Base-by-base conservation (phyloP, 306 rosid genomes). In the Lablab purpureus region DNA sequence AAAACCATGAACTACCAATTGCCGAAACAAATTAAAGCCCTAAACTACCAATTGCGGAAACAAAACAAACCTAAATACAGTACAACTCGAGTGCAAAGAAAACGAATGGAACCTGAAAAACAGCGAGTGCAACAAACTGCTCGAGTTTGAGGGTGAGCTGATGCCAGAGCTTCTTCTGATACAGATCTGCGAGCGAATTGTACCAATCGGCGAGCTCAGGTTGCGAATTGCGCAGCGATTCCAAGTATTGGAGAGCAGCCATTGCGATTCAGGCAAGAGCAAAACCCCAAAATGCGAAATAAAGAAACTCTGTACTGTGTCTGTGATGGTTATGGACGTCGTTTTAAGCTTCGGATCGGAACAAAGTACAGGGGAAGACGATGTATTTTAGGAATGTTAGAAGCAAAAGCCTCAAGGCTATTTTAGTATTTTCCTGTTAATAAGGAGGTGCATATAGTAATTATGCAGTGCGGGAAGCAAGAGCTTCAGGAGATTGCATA, bases 121-220 rank as follows among this genome's bases (percentile, higher is more conserved):
- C 94, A 12, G 96, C 87, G 45, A 91, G 98, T 60, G 99, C 96
- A 11, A 91, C 92, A 77, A 96, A 96, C 88, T 93, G 93, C 76
- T 96, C 99, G 56, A 96, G 99, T 94, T 96, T 96, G 82, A 88
- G 96, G 43, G 99, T 96, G 67, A 96, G 98, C 87, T 96, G 99
- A 81, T 96, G 99, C 99, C 99, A 96, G 23, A 96, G 96, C 92
- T 96, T 93, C 90, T 85, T 91, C 93, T 96, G 89, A 88, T 96
- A 96, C 87, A 96, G 99, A 96, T 96, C 99, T 78, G 91, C 97
- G 0, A 96, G 94, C 12, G 99, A 87, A 83, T 90, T 87, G 87
- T 88, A 96, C 99, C 99, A 96, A 0, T 96, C 99, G 2, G 84
- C 47, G 14, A 91, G 98, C 80, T 96, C 99, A 5, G 99, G 98